These are phyloP conservation scores for Lithospermum erythrorhizon DNA, from an alignment of 257 asterid species.

Conservation along the genomic window DNA sequence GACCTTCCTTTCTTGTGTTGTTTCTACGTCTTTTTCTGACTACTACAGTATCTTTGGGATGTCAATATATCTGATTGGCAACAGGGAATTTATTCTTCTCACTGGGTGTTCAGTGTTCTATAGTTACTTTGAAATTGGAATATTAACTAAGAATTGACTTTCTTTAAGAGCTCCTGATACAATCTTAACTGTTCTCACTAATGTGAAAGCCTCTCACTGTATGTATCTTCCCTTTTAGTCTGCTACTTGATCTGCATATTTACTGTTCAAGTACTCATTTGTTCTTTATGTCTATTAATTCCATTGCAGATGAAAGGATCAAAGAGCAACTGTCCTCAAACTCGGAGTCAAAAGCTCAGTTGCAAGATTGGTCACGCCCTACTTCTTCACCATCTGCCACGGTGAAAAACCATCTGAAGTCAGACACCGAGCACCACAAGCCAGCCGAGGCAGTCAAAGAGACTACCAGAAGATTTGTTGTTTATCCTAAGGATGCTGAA, in stretches of 20 bases:
- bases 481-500: slow-evolving; percentile 20
- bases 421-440: slow-evolving; percentile 8
- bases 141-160: too few relatives aligned
- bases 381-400: too few relatives aligned
- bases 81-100: too few relatives aligned
- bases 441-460: slow-evolving; percentile 9
- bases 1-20: not conserved
- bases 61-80: not conserved
- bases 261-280: too few relatives aligned
- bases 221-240: not conserved
- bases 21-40: not conserved
- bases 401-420: too few relatives aligned
- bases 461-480: slow-evolving; percentile 22
- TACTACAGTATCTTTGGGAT: not conserved
- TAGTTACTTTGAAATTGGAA: too few relatives aligned
- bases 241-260: not conserved
- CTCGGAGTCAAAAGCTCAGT: slow-evolving; percentile 14
- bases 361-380: slow-evolving; percentile 10
- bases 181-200: too few relatives aligned
- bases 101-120: too few relatives aligned
- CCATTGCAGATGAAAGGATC: slow-evolving; percentile 28
- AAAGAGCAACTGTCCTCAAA: slow-evolving; percentile 17
- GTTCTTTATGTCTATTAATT: too few relatives aligned
- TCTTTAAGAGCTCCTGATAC: too few relatives aligned
- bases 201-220: too few relatives aligned